These are phyloP conservation scores for Starmerella sp. DNA, from an alignment of 805 yeast genomes.

Conservation along the genomic window DNA sequence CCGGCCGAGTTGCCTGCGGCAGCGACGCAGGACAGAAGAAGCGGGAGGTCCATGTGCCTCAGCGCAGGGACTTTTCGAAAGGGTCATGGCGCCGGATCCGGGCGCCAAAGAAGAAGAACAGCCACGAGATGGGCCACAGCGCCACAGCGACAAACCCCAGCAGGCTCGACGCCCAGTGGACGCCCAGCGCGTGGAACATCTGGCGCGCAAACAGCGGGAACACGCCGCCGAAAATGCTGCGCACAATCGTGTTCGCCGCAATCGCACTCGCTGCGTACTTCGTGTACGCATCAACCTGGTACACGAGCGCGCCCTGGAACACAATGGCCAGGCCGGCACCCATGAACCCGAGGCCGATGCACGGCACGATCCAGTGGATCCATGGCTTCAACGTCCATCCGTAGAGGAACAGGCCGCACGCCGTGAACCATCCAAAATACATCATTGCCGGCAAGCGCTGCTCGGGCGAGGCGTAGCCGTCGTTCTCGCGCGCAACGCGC, in stretches of 20 bases:
- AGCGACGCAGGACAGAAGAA: too few relatives aligned
- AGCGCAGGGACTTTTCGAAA: constrained; percentile 13
- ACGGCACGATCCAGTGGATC: constrained; percentile 45
- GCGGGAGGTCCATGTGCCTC: background rate
- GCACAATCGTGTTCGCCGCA: constrained; percentile 45
- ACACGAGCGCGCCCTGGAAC: constrained; percentile 53
- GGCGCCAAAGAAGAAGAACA: constrained; percentile 43
- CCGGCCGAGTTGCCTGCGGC: too few relatives aligned
- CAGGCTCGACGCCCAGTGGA: constrained; percentile 49
- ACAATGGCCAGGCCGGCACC: constrained; percentile 45
- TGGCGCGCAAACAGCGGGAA: constrained; percentile 56
- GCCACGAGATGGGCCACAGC: constrained; percentile 41
- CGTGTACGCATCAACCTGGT: constrained; percentile 51
- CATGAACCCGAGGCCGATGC: constrained; percentile 42
- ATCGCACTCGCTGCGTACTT: constrained; percentile 52
- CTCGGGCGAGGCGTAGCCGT: constrained; percentile 48
- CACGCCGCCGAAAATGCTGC: constrained; percentile 48
- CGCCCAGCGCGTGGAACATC: constrained; percentile 40
- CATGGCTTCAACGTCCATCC: constrained; percentile 47
- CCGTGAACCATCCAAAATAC: constrained; percentile 37
- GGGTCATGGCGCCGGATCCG: constrained; percentile 20
- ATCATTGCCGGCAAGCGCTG: constrained; percentile 47
- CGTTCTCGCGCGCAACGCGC: constrained; percentile 23
- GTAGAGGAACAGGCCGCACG: constrained; percentile 46
- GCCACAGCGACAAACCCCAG: constrained; percentile 38